Evolutionary conservation across 225 moss, liverwort and hornwort genomes (phyloP).

Genomic region (Pseudoscleropodium purum): DNA sequence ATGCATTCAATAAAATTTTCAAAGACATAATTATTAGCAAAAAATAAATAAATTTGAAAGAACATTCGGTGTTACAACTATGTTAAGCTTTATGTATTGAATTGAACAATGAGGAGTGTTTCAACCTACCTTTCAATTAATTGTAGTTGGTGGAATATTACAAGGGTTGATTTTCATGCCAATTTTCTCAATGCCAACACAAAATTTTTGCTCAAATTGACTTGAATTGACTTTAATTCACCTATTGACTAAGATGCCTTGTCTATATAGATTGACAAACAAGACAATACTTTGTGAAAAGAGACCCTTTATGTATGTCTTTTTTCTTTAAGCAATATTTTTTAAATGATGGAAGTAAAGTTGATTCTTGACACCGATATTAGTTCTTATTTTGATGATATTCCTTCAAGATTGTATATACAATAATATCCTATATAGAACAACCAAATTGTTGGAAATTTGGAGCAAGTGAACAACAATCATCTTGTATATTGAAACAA

Average conservation of each 20-base stretch:
- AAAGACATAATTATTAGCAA: no score
- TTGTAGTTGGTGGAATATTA: no score
- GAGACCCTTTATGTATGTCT: rapidly evolving
- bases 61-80: neutral
- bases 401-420: neutral
- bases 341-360: neutral
- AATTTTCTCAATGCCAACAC: neutral
- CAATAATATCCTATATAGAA: no score
- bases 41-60: neutral
- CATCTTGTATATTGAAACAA: neutral
- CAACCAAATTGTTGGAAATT: rapidly evolving
- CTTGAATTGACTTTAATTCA: neutral
- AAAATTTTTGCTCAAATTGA: neutral
- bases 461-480: neutral
- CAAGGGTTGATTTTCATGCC: no score
- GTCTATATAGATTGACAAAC: neutral
- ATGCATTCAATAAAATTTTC: rapidly evolving
- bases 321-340: neutral
- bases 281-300: neutral
- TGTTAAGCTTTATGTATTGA: neutral
- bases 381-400: neutral
- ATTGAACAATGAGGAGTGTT: neutral
- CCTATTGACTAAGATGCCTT: neutral
- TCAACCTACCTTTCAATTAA: neutral
- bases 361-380: rapidly evolving